These are phyloP conservation scores for Ceratobasidium sp. DNA, from an alignment of 1,284 basidiomycete species.

Conservation along the genomic window DNA sequence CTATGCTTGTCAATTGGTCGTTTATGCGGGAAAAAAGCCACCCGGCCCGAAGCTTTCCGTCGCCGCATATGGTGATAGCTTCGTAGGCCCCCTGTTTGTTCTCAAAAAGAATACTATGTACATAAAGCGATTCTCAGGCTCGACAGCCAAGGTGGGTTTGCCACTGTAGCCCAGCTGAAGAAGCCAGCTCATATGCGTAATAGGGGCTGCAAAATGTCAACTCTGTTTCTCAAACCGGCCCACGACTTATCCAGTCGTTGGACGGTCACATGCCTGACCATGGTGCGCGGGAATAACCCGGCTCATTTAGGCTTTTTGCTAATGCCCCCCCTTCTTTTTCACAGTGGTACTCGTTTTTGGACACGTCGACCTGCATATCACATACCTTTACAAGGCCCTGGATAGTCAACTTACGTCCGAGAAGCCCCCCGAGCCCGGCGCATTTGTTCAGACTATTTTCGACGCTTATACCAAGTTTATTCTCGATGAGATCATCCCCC, in stretches of 20 bases:
- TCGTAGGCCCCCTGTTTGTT: constrained; percentile 28
- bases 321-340: background rate
- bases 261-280: constrained; percentile 30
- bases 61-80: constrained; percentile 29
- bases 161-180: background rate
- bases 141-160: constrained; percentile 17
- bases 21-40: background rate
- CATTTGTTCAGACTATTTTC: constrained; percentile 27
- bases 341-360: constrained; percentile 26
- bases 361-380: constrained; percentile 34
- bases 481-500: constrained; percentile 18
- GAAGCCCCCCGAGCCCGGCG: constrained; percentile 21
- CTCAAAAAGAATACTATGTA: constrained; percentile 31
- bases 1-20: background rate
- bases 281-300: constrained; percentile 10
- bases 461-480: constrained; percentile 30
- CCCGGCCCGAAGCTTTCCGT: constrained; percentile 21
- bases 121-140: constrained; percentile 33
- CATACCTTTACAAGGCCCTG: constrained; percentile 35
- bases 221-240: constrained; percentile 30
- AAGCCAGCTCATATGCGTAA: constrained; percentile 13
- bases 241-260: constrained; percentile 22
- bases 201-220: constrained; percentile 33
- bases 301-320: background rate
- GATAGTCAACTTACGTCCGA: constrained; percentile 23